Evolutionary conservation across 2,329 filamentous ascomycete genomes (phyloP).

Genomic region (Nemania sp.): DNA sequence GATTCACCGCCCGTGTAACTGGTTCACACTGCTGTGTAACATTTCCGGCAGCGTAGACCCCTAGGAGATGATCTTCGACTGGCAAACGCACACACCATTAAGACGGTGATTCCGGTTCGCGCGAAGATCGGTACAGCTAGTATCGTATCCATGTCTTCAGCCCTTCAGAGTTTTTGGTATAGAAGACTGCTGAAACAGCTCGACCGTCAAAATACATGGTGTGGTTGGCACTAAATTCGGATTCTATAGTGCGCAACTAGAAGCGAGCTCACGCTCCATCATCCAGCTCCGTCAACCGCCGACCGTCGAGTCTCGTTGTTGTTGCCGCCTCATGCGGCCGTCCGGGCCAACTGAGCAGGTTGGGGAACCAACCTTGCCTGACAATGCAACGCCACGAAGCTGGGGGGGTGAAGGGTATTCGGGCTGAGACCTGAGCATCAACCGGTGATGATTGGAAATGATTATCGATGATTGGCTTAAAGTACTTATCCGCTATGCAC

Average conservation of each 20-base stretch:
- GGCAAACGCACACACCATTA: neutral
- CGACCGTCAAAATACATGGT: neutral
- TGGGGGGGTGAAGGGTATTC: neutral
- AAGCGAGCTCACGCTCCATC: neutral
- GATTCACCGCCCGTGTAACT: neutral
- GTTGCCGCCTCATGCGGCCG: conserved; percentile 3
- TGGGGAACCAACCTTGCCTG: neutral
- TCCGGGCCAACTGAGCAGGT: conserved; percentile 1
- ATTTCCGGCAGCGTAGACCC: neutral
- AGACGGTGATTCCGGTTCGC: neutral
- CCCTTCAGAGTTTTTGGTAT: neutral
- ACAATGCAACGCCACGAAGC: conserved; percentile 10
- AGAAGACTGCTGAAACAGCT: neutral
- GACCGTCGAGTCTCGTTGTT: neutral
- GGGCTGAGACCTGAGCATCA: neutral
- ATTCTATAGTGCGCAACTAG: neutral
- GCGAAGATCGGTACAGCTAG: neutral
- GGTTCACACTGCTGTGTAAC: conserved; percentile 1
- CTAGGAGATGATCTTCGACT: neutral
- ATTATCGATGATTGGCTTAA: conserved; percentile 3
- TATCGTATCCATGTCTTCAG: neutral
- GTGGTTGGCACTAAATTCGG: neutral
- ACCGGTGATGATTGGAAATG: neutral
- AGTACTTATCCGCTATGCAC: neutral
- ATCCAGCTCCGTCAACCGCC: neutral